Evolutionary conservation across 352 stramenopile genomes (phyloP).

Genomic region (Pythium phragmiticola): DNA sequence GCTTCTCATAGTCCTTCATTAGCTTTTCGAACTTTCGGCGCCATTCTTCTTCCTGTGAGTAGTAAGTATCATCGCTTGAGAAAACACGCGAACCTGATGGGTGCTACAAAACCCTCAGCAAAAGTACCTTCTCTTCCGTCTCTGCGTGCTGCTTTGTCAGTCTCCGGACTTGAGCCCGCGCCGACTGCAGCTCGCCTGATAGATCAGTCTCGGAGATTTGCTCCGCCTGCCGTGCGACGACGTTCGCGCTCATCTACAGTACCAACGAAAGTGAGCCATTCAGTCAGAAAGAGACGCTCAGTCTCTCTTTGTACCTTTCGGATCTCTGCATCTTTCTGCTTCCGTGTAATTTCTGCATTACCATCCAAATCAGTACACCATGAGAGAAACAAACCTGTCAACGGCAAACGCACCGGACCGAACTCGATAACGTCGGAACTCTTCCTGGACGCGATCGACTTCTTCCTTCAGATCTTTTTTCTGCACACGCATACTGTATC

Average conservation of each 20-base stretch:
- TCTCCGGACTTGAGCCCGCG: slow-evolving; percentile 68
- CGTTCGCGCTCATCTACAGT: slow-evolving; percentile 75
- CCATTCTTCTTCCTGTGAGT: slow-evolving; percentile 69
- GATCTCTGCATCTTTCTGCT: slow-evolving; percentile 87
- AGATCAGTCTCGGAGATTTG: slow-evolving; percentile 80
- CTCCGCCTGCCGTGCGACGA: slow-evolving; percentile 70
- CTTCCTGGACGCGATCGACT: slow-evolving; percentile 82
- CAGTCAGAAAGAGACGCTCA: not conserved
- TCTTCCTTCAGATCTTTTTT: slow-evolving; percentile 82
- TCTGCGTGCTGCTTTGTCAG: slow-evolving; percentile 74
- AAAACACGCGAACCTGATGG: not conserved
- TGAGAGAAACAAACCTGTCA: not conserved
- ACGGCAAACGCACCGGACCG: slow-evolving; percentile 44
- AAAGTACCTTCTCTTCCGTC: slow-evolving; percentile 68
- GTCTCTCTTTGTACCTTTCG: slow-evolving; percentile 52
- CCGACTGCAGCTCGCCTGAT: slow-evolving; percentile 62
- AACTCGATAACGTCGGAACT: slow-evolving; percentile 86
- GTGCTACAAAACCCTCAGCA: not conserved
- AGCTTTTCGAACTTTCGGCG: slow-evolving; percentile 85
- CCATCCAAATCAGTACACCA: not conserved
- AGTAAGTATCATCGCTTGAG: not conserved
- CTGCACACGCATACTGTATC: slow-evolving; percentile 31
- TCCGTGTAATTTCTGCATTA: slow-evolving; percentile 76
- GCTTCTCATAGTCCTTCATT: slow-evolving; percentile 83
- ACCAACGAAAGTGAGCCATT: not conserved